Base-by-base conservation (phyloP, 192 early-diverging fungal species). In the Diversispora epigaea region DNA sequence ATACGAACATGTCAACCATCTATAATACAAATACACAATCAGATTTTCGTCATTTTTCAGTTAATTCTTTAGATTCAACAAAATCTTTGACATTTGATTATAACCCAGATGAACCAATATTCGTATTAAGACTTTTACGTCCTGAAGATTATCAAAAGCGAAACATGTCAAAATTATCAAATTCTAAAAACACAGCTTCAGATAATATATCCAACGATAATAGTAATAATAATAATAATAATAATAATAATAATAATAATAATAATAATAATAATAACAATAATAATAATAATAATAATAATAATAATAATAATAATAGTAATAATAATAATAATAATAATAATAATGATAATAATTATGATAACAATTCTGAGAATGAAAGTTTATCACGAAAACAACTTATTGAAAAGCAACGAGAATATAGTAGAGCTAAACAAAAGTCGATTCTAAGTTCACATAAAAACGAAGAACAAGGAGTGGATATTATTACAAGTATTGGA, bases 401-500 rank as follows among this genome's bases (percentile, higher is more conserved):
- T 41, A 75, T 75, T 39, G 73, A 75, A 40, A 44, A 65, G n/a
- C 73, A 75, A 56, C 73, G 73, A 14, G 21, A 71, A 58, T 71
- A 71, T 54, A 71, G 69, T 71, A 21, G 54, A 57, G 69, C 69
- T 9, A 71, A 19, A 46, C 69, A 71, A 71, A 54, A 43, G 21
- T 71, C 69, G 1, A 71, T 71, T 58, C 10, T 71, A 39, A 12
- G 39, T 44, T 12, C 69, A 10, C 40, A 15, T 8, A 83, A 80
- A 74, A 83, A 83, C 46, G 68, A 50, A 21, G 74, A 76, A 1
- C 78, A 77, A 40, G 81, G 81, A 7, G 76, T 76, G 56, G 81
- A 83, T 22, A 79, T 83, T 60, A 44, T 75, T 6, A 76, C 80
- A 7, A 74, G 72, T 41, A 77, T 78, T 69, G 82, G 82, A 12